Evolutionary conservation across 2,329 filamentous ascomycete species (phyloP), one percentile per base, ranked within the genome.

Genomic region (Pseudogymnoascus destructans): DNA sequence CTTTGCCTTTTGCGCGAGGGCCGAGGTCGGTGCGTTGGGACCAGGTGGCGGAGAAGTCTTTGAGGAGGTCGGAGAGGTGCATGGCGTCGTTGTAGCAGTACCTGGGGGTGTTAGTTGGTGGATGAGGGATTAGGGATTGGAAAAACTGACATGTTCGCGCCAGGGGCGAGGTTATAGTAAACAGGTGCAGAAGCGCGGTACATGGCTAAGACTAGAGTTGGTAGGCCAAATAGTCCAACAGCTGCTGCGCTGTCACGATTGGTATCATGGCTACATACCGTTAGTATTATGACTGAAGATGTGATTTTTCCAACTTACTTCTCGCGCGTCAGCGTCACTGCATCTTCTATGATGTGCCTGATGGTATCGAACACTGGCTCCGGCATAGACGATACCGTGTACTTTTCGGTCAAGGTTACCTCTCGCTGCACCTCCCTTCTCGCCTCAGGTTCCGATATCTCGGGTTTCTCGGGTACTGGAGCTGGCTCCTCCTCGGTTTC

Each of bases 341-440:
- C 82, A 63, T 87, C 83, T 60, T 84, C 79, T 61, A 80, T 69
- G 25, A 85, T 77, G 10, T 74, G 67, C 19, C 76, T 73, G 57
- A 92, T 81, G 25, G 88, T 77, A 15, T 80, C 76, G 17, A 91
- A 75, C 10, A 97, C 82, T 3, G 84, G 81, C 61, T 89, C 85
- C 0, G 93, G 92, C 69, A 96, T 86, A 2, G 87, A 86, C 0
- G 92, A 96, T 57, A 95, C 87, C 60, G 84, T 87, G 70, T 95
- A 98, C 1, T 80, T 87, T 72, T 98, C 93, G 61, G 79, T 86
- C 46, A 97, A 73, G 0, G 87, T 86, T 60, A 97, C 73, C 67
- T 93, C 86, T 58, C 82, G 77, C 7, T 76, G 56, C 15, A 21
- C 33, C 33, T 55, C 57, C 19, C 19, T 27, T 15, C 19, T 32